Conservation (phyloP, 2,329 filamentous ascomycete species). For the Tolypocladium tundrense region DNA sequence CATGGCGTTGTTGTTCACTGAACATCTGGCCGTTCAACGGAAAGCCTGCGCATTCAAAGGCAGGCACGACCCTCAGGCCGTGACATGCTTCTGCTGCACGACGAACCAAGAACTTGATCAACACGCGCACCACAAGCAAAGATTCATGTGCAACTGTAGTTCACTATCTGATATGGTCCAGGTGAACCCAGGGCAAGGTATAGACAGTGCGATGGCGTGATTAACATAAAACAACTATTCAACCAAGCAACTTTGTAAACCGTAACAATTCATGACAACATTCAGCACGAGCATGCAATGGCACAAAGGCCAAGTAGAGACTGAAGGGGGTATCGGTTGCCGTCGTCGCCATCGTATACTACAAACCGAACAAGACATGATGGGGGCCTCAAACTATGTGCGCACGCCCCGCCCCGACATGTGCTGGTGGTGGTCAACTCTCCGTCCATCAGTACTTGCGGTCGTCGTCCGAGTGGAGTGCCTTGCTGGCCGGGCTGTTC, state of each 20-base stretch:
- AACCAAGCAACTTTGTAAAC: background rate
- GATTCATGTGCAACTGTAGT: background rate
- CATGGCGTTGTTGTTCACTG: background rate
- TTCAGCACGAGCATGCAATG: background rate
- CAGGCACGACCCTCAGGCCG: background rate
- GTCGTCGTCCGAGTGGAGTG: background rate
- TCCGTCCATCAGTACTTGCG: background rate
- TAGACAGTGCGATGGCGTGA: background rate
- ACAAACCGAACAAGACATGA: background rate
- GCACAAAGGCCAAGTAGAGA: background rate
- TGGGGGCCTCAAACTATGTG: background rate
- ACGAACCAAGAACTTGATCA: background rate
- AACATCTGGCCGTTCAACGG: background rate
- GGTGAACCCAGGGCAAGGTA: background rate
- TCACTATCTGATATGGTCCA: background rate
- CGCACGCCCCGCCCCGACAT: background rate
- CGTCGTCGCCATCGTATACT: background rate
- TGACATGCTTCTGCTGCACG: too few species aligned
- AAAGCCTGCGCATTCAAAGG: background rate
- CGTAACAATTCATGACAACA: background rate
- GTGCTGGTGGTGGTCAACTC: background rate
- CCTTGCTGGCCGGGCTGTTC: background rate
- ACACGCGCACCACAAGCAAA: background rate
- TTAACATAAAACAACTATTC: background rate
- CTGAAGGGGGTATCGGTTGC: background rate